Evolutionary conservation across 202 grass and related monocot genomes (phyloP).

Genomic region (Zoysia matrella): DNA sequence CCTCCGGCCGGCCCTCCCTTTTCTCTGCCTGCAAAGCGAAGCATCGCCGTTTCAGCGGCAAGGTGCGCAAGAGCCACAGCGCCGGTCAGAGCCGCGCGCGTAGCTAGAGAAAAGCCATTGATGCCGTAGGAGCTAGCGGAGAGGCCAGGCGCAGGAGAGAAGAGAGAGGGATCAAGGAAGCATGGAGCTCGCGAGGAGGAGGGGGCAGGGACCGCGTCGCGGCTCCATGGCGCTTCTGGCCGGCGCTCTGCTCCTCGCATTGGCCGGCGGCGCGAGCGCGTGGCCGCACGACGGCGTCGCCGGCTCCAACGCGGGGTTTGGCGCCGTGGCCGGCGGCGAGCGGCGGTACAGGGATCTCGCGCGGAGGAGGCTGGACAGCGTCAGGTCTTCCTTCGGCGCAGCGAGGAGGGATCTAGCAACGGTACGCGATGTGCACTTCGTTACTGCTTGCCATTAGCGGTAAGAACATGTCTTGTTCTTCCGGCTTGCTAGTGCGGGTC

Average conservation of each 20-base stretch:
- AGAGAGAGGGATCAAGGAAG: not conserved
- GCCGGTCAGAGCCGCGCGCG: not conserved
- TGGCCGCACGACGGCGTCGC: conserved; percentile 24
- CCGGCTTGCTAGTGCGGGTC: no score
- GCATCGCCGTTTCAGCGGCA: conserved; percentile 7
- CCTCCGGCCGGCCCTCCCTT: not conserved
- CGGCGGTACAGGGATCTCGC: conserved; percentile 58
- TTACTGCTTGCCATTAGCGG: no score
- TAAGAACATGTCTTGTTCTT: no score
- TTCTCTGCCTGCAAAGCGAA: not conserved
- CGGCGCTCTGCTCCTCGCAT: conserved; percentile 25
- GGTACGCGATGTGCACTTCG: conserved; percentile 25
- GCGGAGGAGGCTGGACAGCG: conserved; percentile 46
- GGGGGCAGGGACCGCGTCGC: not conserved
- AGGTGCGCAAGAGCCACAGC: not conserved
- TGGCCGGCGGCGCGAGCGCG: conserved; percentile 26
- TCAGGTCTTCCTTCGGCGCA: conserved; percentile 55
- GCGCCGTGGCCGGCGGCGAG: conserved; percentile 20
- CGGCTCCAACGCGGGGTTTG: not conserved
- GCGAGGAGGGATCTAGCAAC: conserved; percentile 49
- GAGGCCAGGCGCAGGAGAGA: not conserved
- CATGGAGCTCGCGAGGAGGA: conserved; percentile 29
- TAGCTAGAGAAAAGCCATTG: conserved; percentile 24
- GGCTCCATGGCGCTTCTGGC: not conserved
- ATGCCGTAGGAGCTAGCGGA: conserved; percentile 44